Evolutionary conservation across 768 basidiomycete genomes (phyloP).

Genomic region (Russula abietina): DNA sequence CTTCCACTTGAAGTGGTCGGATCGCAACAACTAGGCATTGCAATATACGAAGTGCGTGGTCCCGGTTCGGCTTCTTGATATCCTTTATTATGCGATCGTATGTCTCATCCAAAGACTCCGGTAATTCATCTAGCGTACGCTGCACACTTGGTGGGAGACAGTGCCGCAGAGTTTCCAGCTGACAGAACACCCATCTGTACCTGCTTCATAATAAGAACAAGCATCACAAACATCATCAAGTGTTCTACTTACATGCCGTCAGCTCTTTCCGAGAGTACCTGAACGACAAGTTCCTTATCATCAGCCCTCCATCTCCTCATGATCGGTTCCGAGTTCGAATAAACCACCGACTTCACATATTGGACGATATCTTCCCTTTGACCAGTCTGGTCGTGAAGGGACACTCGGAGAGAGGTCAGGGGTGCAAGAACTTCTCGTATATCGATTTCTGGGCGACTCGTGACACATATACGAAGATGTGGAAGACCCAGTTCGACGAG

Average conservation of each 20-base stretch:
- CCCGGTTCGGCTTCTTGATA: neutral
- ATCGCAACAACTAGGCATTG: neutral
- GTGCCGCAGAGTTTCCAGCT: neutral
- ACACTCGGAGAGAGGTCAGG: neutral
- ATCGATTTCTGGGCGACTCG: neutral
- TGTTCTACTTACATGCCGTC: neutral
- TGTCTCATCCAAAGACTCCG: neutral
- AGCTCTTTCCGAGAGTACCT: neutral
- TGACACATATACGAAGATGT: neutral
- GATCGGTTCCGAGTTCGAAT: neutral
- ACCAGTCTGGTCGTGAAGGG: neutral
- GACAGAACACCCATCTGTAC: neutral
- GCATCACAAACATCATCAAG: neutral
- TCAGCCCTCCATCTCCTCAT: neutral
- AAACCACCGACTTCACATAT: neutral
- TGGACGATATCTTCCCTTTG: neutral
- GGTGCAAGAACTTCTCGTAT: neutral
- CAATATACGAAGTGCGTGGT: neutral
- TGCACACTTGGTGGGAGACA: neutral
- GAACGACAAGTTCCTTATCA: neutral
- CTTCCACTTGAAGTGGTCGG: too few relatives aligned
- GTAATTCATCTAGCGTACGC: neutral
- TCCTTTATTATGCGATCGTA: neutral
- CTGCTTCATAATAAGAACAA: neutral
- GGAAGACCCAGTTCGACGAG: neutral